These are phyloP conservation scores for Trypanosoma congolense DNA, from an alignment of 208 protist species.

Conservation along the genomic window DNA sequence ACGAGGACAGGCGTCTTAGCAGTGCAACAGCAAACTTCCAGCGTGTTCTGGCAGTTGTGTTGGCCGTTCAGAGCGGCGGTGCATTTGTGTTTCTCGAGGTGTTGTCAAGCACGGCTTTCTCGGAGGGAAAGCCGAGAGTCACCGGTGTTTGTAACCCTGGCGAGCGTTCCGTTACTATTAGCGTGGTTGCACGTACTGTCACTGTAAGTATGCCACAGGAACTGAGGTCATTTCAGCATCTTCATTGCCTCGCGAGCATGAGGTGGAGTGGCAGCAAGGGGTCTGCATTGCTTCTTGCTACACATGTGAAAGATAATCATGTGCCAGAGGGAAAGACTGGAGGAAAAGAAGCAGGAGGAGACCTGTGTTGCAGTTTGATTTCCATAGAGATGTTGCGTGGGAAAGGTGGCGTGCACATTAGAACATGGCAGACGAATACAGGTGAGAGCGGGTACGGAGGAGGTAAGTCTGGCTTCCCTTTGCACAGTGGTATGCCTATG, in stretches of 20 bases:
- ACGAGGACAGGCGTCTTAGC: conserved; percentile 7
- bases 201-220: background rate
- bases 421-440: too few relatives aligned
- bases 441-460: too few relatives aligned
- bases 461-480: too few relatives aligned
- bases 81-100: conserved; percentile 19
- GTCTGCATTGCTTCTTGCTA: conserved; percentile 1
- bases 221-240: background rate
- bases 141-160: background rate
- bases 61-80: conserved; percentile 8
- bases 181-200: conserved; percentile 5
- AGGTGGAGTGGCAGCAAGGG: conserved; percentile 13
- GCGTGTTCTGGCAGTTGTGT: conserved; percentile 11
- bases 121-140: background rate
- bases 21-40: background rate
- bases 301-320: too few relatives aligned
- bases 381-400: too few relatives aligned
- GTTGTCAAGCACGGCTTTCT: background rate
- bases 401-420: too few relatives aligned
- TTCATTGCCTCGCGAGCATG: conserved; percentile 5
- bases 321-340: background rate
- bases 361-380: too few relatives aligned
- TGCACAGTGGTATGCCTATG: too few relatives aligned
- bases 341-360: too few relatives aligned
- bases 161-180: conserved; percentile 2